Evolutionary conservation across 208 protist species (phyloP).

Genomic region (Trypanosoma cruzi): DNA sequence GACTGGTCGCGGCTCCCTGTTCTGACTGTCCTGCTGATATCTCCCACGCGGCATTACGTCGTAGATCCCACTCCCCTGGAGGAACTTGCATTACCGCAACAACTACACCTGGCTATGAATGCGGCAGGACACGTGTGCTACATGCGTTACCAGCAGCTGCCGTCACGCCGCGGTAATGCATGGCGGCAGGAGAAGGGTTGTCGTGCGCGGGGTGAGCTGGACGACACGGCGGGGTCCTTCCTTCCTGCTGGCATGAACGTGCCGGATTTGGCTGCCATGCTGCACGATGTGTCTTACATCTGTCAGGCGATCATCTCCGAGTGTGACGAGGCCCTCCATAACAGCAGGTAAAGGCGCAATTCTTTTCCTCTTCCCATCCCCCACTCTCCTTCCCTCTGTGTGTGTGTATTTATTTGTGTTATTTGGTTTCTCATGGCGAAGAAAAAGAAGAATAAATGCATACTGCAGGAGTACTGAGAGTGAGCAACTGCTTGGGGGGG

Average conservation of each 20-base stretch:
- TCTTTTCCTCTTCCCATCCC: constrained; percentile 14
- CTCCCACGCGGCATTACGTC: constrained; percentile 78
- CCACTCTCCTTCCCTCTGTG: neutral
- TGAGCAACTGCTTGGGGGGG: neutral
- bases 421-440: neutral
- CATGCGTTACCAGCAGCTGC: constrained; percentile 64
- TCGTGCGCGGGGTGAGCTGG: constrained; percentile 3
- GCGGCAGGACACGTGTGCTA: constrained; percentile 52
- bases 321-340: constrained; percentile 49
- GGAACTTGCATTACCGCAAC: constrained; percentile 83
- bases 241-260: constrained; percentile 12
- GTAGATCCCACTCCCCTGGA: constrained; percentile 72
- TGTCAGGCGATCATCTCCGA: constrained; percentile 76
- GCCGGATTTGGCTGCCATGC: constrained; percentile 18
- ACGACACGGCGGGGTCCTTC: neutral
- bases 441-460: neutral
- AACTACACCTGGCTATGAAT: constrained; percentile 67
- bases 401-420: constrained; percentile 1
- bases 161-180: constrained; percentile 65
- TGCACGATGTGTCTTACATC: constrained; percentile 23
- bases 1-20: constrained; percentile 67
- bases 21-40: constrained; percentile 56
- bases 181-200: constrained; percentile 30
- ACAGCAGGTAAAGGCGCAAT: constrained; percentile 8
- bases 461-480: neutral